Base-by-base conservation (phyloP, 78 protist genomes). In the Dictyostelium intermedium region DNA sequence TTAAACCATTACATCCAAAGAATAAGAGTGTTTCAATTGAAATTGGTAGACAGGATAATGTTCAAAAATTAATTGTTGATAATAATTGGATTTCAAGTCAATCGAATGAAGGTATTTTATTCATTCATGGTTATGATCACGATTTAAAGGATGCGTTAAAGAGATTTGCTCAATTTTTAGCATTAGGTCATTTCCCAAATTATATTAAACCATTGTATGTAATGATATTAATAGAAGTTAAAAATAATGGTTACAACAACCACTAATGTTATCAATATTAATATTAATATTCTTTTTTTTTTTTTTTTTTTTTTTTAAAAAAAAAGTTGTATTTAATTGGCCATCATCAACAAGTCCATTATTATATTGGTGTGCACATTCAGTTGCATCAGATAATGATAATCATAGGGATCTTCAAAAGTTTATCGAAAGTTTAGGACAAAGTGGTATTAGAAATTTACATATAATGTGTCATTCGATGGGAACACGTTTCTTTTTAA, bases 41-140 rank as follows among this genome's bases (percentile, higher is more conserved):
- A 72, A 76, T 47, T 10, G 63, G 47, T 32, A 50, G 50, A 80
- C 61, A 79, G 3, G 20, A 66, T 23, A 32, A 41, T 8, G 37
- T 23, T 6, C 61, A 69, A 27, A 70, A 72, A 50, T 85, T 91
- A 69, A 43, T 82, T 73, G 50, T 70, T 10, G 95, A 91, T 73
- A 39, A 20, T 23, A 77, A 82, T 80, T 91, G 95, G 95, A 91
- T 91, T 6, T 79, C 91, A 16, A 82, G 87, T 80, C 77, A 89
- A 47, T 66, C 87, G 18, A 89, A 78, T 72, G 97, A 95, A 56
- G 95, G 85, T 34, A 39, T 95, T 16, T 53, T 95, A 73, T 95
- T 92, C 87, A 80, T 95, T 63, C 97, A 95, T 86, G 97, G 97
- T 34, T 95, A 92, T 89, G 89, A 95, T 82, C 89, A 70, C 30